phyloP scores from a whole-genome alignment of 768 basidiomycete species.

The Gloeophyllum trabeum region DNA sequence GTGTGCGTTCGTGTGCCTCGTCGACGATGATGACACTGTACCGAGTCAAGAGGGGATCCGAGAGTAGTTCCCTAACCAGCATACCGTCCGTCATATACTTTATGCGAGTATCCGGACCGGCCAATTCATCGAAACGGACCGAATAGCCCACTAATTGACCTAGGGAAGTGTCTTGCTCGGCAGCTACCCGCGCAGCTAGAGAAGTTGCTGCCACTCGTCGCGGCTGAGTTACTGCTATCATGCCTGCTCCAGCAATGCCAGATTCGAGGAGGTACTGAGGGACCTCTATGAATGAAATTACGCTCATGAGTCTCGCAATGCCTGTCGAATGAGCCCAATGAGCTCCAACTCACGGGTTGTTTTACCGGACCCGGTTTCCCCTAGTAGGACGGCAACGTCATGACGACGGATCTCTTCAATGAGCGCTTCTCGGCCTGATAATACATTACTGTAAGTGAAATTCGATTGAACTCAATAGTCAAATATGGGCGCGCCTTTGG shows the following conservation, averaged over 20 bases:
- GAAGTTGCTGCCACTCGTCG: constrained; percentile 91
- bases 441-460: background rate
- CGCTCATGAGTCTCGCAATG: background rate
- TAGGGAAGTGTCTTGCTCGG: constrained; percentile 63
- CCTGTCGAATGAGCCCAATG: background rate
- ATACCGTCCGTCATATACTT: constrained; percentile 98
- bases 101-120: constrained; percentile 63
- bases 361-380: constrained; percentile 97
- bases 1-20: constrained; percentile 93
- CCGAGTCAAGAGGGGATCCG: constrained; percentile 59
- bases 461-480: background rate
- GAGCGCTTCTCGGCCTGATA: constrained; percentile 62
- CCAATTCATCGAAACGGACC: constrained; percentile 88
- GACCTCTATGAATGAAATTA: constrained; percentile 48
- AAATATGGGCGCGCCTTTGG: constrained; percentile 39
- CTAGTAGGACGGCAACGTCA: constrained; percentile 83
- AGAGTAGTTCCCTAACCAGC: constrained; percentile 86
- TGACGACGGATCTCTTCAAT: constrained; percentile 62
- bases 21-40: constrained; percentile 91
- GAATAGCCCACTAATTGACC: constrained; percentile 86
- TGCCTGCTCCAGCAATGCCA: constrained; percentile 54
- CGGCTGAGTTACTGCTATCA: constrained; percentile 91
- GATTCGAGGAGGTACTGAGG: constrained; percentile 92
- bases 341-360: constrained; percentile 79
- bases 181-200: constrained; percentile 83